Base-by-base conservation (phyloP, 306 rosid species). In the Lupinus albus region DNA sequence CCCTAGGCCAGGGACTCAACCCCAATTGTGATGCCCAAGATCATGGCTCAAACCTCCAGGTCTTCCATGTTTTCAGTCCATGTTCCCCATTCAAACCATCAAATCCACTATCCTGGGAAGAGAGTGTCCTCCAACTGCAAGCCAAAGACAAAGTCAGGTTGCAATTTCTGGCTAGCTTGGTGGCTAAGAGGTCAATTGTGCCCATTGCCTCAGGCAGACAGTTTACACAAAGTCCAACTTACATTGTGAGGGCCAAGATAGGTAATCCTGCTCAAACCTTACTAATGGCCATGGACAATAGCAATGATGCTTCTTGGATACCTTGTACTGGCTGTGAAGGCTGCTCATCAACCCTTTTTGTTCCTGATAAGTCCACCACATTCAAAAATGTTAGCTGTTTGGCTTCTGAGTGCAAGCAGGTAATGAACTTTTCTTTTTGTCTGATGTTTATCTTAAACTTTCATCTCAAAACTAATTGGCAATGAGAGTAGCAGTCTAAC, bases 141-240 rank as follows among this genome's bases (percentile, higher is more conserved):
- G 79, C 84, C 76, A 51, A 82, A 53, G 99, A 93, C 89, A 75
- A 70, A 50, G 71, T 81, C 35, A 79, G 99, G 75, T n/a, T 90
- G 8, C 92, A 70, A 53, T 81, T 44, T 70, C 71, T 88, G 45
- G 51, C 85, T 12, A 83, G 88, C 81, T 56, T 93, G 0, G 91
- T 85, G 48, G 83, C 87, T 8, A 18, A 57, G 3, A 85, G 73
- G 62, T 88, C 99, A 0, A 38, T 82, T 11, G 92, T 80, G 17
- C 99, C 99, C 5, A 82, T 94, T n/a, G 97, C 97, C 36, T 88
- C 99, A 0, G 99, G 89, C 9, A 66, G 99, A 48, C 99, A 90
- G 51, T 73, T 94, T 0, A 81, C 72, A 0, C 97, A 94, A 72
- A 94, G 92, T 81, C 92, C 97, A 12, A 82, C 92, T 0, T 94